phyloP scores from a whole-genome alignment of 1,284 basidiomycete genomes.

The Xanthoconium separans region DNA sequence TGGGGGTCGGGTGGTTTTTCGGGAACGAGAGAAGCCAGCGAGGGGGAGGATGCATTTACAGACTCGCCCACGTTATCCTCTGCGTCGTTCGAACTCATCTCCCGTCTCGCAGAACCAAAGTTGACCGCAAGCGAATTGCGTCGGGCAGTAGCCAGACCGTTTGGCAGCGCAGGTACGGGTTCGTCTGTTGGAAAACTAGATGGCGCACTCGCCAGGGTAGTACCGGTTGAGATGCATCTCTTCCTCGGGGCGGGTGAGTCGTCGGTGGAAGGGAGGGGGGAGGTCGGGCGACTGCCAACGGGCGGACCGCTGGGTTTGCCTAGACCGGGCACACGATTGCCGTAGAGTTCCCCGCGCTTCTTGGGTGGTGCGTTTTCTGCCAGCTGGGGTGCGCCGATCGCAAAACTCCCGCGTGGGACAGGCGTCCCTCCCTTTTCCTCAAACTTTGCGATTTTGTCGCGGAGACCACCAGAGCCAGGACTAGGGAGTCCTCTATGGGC shows the following conservation, averaged over 20 bases:
- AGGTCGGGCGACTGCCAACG: slow-evolving; percentile 19
- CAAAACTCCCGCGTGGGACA: slow-evolving; percentile 71
- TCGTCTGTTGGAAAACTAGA: slow-evolving; percentile 17
- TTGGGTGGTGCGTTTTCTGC: slow-evolving; percentile 45
- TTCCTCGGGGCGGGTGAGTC: slow-evolving; percentile 25
- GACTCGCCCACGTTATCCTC: not conserved
- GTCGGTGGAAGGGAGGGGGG: slow-evolving; percentile 13
- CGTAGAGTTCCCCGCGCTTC: slow-evolving; percentile 65
- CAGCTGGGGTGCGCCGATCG: slow-evolving; percentile 58
- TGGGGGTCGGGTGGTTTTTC: slow-evolving; percentile 10
- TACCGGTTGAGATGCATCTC: slow-evolving; percentile 32
- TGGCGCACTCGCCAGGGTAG: slow-evolving; percentile 14
- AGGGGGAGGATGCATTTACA: slow-evolving; percentile 1
- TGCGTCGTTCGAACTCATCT: slow-evolving; percentile 12
- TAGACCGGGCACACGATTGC: slow-evolving; percentile 61
- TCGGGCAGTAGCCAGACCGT: slow-evolving; percentile 9
- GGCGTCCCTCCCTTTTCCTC: slow-evolving; percentile 74
- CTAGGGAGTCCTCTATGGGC: slow-evolving; percentile 25
- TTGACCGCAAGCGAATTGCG: slow-evolving; percentile 32
- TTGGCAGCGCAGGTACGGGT: slow-evolving; percentile 29
- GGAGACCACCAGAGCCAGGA: slow-evolving; percentile 42
- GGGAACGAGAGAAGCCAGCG: not conserved
- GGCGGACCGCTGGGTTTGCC: slow-evolving; percentile 35
- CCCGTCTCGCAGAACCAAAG: slow-evolving; percentile 21
- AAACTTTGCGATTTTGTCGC: slow-evolving; percentile 74